These are phyloP conservation scores for Naganishia liquefaciens DNA, from an alignment of 1,284 basidiomycete genomes.

Conservation along the genomic window DNA sequence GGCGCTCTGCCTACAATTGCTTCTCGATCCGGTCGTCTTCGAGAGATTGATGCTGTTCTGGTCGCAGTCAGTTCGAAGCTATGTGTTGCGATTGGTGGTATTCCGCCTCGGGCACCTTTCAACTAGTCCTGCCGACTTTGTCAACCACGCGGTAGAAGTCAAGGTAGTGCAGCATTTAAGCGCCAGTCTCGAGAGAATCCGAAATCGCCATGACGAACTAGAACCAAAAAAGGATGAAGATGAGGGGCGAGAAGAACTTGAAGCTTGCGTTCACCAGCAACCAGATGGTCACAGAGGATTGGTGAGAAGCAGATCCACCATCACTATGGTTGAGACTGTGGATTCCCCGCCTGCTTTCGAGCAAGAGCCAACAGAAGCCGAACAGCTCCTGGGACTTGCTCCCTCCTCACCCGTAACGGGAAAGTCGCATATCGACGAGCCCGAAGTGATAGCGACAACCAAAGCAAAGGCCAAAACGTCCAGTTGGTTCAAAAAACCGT, in stretches of 20 bases:
- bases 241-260: slow-evolving; percentile 35
- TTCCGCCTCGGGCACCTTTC: slow-evolving; percentile 58
- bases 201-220: slow-evolving; percentile 56
- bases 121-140: slow-evolving; percentile 46
- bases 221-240: slow-evolving; percentile 43
- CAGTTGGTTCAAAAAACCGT: slow-evolving; percentile 52
- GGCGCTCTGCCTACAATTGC: slow-evolving; percentile 54
- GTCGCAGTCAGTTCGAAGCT: slow-evolving; percentile 57
- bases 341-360: slow-evolving; percentile 32
- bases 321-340: slow-evolving; percentile 50
- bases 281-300: slow-evolving; percentile 24
- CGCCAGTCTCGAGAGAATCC: slow-evolving; percentile 55
- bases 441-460: slow-evolving; percentile 30
- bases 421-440: slow-evolving; percentile 28
- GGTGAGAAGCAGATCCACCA: slow-evolving; percentile 48
- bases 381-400: slow-evolving; percentile 46
- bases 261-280: slow-evolving; percentile 20
- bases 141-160: slow-evolving; percentile 52
- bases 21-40: slow-evolving; percentile 55
- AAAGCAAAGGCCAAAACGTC: slow-evolving; percentile 45
- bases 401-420: slow-evolving; percentile 36
- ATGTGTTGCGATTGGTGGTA: slow-evolving; percentile 55
- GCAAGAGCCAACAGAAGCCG: slow-evolving; percentile 44
- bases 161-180: slow-evolving; percentile 56
- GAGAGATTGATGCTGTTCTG: slow-evolving; percentile 57